Evolutionary conservation across 1,284 basidiomycete genomes (phyloP).

Genomic region (Blastosporella zonata): DNA sequence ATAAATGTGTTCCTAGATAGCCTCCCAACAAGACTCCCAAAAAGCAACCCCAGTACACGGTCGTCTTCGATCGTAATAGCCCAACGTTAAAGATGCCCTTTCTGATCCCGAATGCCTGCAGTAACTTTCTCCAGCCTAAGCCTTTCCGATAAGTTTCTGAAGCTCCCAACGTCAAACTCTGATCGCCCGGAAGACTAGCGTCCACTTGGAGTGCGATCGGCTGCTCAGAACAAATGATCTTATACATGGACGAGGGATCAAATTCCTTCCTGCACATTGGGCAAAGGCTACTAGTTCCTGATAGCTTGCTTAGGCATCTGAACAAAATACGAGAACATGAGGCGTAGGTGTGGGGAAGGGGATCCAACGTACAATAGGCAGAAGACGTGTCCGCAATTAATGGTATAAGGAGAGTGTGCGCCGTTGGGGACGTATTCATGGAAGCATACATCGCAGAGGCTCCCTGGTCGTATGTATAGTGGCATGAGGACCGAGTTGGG

Average conservation of each 20-base stretch:
- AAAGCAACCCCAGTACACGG: neutral
- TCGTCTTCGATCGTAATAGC: neutral
- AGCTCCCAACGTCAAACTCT: neutral
- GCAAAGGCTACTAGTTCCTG: neutral
- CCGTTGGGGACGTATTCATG: constrained; percentile 3
- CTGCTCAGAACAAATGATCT: constrained; percentile 1
- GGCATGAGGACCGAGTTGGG: constrained; percentile 1
- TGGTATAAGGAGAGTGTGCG: constrained; percentile 1
- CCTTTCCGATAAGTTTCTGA: no score
- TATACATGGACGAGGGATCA: neutral
- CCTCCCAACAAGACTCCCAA: neutral
- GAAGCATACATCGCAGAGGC: constrained; percentile 4
- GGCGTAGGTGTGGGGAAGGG: neutral
- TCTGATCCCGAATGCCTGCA: neutral
- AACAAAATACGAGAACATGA: neutral
- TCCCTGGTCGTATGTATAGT: constrained; percentile 4
- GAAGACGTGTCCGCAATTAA: constrained; percentile 4
- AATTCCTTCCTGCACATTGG: constrained; percentile 3
- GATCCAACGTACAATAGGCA: neutral
- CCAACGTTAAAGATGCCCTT: no score
- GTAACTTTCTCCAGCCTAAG: neutral
- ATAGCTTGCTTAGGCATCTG: constrained; percentile 3
- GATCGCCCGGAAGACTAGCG: no score
- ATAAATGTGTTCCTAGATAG: neutral
- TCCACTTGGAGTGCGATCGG: neutral